phyloP scores from a whole-genome alignment of 495 filamentous ascomycete species.

The Letharia columbiana region DNA sequence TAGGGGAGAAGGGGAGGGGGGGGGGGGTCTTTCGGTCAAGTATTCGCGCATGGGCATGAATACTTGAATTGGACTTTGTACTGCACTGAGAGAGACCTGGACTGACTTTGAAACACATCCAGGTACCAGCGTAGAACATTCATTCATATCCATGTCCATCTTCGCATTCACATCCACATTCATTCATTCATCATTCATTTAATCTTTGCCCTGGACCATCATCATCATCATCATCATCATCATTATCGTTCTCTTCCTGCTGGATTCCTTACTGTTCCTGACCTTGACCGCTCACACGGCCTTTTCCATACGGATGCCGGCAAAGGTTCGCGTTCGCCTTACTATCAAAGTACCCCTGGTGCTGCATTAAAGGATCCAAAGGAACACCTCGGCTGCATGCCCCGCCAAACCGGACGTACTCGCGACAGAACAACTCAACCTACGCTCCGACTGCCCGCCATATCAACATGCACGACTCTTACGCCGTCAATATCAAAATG shows the following conservation, averaged over 20 bases:
- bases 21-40: neutral
- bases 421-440: constrained; percentile 12
- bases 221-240: neutral
- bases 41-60: neutral
- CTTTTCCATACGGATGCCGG: constrained; percentile 9
- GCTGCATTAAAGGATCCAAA: neutral
- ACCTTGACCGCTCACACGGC: constrained; percentile 1
- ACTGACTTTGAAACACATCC: neutral
- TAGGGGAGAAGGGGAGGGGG: too few species aligned
- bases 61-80: neutral
- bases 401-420: constrained; percentile 12
- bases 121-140: neutral
- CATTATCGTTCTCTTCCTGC: neutral
- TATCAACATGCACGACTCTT: constrained; percentile 30
- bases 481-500: constrained; percentile 30
- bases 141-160: neutral
- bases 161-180: neutral
- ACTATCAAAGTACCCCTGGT: neutral
- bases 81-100: neutral
- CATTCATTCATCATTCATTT: neutral
- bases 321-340: neutral
- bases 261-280: too few species aligned
- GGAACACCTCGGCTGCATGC: constrained; percentile 15
- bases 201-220: neutral
- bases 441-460: constrained; percentile 12